Conservation (phyloP, 176 grass and related monocot genomes). For the Musa beccarii region DNA sequence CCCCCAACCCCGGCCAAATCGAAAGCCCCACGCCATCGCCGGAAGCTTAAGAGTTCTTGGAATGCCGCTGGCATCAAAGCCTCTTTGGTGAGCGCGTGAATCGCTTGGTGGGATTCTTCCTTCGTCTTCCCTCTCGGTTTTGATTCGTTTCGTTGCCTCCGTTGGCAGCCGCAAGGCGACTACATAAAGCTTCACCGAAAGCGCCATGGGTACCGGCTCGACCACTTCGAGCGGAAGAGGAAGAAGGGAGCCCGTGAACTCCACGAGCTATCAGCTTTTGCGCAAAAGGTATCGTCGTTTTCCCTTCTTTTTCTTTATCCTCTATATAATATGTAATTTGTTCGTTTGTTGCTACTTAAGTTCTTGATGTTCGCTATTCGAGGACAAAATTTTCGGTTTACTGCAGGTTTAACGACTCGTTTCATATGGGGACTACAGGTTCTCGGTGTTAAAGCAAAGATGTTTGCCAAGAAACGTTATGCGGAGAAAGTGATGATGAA, state of each 20-base stretch:
- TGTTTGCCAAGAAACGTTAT: conserved; percentile 75
- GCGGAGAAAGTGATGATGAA: conserved; percentile 79
- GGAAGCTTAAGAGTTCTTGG: no score
- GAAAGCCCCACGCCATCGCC: no score
- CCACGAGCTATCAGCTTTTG: conserved; percentile 39
- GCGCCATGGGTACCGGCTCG: conserved; percentile 59
- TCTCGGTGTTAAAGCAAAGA: conserved; percentile 70
- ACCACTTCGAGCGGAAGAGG: conserved; percentile 61
- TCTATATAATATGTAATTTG: no score
- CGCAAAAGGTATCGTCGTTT: conserved; percentile 24
- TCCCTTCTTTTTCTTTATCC: no score
- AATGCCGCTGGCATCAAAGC: no score
- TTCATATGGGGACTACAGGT: conserved; percentile 10
- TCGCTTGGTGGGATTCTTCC: no score
- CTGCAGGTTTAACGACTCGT: no score
- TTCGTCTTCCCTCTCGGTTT: not conserved
- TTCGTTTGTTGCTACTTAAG: no score
- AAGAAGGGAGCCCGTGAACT: conserved; percentile 66
- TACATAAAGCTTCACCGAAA: conserved; percentile 65
- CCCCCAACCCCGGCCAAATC: no score
- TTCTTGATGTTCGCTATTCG: not conserved
- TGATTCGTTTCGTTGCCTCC: not conserved
- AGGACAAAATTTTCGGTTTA: no score
- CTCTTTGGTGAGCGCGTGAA: no score
- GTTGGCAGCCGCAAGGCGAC: conserved; percentile 58